Evolutionary conservation across 805 yeast species (phyloP).

Genomic region (Ogataea ganodermae): DNA sequence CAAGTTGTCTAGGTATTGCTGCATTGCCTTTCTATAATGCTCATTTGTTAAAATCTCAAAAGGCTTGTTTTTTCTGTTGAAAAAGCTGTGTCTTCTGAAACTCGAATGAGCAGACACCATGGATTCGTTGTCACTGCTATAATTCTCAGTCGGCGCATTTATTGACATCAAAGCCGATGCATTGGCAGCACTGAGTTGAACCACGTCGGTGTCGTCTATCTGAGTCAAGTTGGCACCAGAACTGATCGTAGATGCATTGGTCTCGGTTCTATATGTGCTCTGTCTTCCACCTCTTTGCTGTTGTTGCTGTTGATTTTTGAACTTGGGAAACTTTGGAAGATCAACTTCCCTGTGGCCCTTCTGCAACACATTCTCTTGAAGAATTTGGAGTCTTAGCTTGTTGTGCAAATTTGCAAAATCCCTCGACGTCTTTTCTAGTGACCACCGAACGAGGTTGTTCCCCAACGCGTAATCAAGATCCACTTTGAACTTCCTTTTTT

Average conservation of each 20-base stretch:
- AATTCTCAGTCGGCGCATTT: background rate
- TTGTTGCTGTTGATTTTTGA: slow-evolving; percentile 20
- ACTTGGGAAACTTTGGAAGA: slow-evolving; percentile 42
- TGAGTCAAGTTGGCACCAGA: slow-evolving; percentile 2
- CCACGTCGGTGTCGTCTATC: slow-evolving; percentile 6
- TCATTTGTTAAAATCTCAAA: slow-evolving; percentile 23
- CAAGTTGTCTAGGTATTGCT: slow-evolving; percentile 65
- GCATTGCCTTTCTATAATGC: slow-evolving; percentile 50
- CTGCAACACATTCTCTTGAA: slow-evolving; percentile 41
- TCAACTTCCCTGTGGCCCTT: slow-evolving; percentile 29
- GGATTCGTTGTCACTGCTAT: slow-evolving; percentile 10
- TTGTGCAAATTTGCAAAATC: slow-evolving; percentile 76
- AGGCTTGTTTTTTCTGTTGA: slow-evolving; percentile 10
- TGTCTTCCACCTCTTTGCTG: slow-evolving; percentile 1
- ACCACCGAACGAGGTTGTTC: slow-evolving; percentile 75
- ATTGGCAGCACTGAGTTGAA: slow-evolving; percentile 4
- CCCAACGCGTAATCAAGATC: slow-evolving; percentile 92
- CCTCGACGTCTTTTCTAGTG: slow-evolving; percentile 66
- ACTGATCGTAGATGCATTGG: slow-evolving; percentile 11
- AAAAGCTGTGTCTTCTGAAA: slow-evolving; percentile 13
- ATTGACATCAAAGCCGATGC: slow-evolving; percentile 7
- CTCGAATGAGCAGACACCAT: slow-evolving; percentile 15
- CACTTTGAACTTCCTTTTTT: slow-evolving; percentile 54
- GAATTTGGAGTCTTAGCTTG: slow-evolving; percentile 55
- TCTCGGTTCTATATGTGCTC: slow-evolving; percentile 7